Percentiles rank a stretch among this genome's conserved stretches.
Evolutionary conservation across 2,329 filamentous ascomycete genomes (phyloP).

Genomic region (Rasamsonia emersonii): DNA sequence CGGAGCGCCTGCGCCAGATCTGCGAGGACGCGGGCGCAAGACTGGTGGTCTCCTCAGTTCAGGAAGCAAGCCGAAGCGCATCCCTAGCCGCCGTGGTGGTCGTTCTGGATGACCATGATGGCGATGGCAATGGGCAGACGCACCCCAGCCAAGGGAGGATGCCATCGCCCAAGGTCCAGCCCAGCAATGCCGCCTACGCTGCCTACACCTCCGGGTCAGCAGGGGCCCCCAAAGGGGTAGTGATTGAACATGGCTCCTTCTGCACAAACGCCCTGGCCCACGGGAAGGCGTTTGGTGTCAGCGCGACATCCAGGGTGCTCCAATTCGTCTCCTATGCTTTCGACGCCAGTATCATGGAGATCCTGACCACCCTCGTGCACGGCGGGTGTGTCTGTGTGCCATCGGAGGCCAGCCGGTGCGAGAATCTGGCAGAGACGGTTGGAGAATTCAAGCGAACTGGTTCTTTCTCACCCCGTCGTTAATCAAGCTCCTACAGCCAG

Average conservation of each 20-base stretch:
- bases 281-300: conserved; percentile 38
- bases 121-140: conserved; percentile 21
- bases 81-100: too few species aligned
- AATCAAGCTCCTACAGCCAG: conserved; percentile 28
- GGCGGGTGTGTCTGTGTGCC: conserved; percentile 40
- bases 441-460: conserved; percentile 37
- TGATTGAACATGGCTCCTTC: conserved; percentile 48
- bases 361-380: conserved; percentile 22
- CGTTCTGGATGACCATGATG: background rate
- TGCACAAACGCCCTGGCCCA: conserved; percentile 43
- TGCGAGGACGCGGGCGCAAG: background rate
- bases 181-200: conserved; percentile 31
- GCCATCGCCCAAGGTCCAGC: background rate
- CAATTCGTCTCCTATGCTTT: conserved; percentile 39
- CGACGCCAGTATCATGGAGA: conserved; percentile 32
- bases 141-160: conserved; percentile 28
- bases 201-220: conserved; percentile 47
- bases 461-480: conserved; percentile 48
- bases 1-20: background rate
- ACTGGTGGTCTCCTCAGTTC: background rate
- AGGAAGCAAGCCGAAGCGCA: background rate
- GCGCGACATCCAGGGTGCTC: conserved; percentile 27
- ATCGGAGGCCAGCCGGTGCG: conserved; percentile 33
- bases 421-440: conserved; percentile 24
- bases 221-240: conserved; percentile 45